Percentiles rank a stretch among this genome's conserved stretches.
phyloP scores from a whole-genome alignment of 2,329 filamentous ascomycete genomes.

The Fusarium veterinarium region DNA sequence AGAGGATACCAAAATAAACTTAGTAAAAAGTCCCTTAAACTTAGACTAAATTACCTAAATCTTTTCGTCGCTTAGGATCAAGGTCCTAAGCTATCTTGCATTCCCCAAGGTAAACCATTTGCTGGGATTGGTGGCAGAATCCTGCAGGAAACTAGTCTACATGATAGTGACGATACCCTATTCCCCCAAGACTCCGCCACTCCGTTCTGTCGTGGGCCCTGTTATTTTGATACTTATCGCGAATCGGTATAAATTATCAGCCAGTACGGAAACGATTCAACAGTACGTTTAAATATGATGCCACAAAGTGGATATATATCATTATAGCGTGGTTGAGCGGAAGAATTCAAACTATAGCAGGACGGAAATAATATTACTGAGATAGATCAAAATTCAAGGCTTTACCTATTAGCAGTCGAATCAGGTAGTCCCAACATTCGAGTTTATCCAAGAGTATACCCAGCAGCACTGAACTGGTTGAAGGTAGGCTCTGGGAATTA shows the following conservation, averaged over 20 bases:
- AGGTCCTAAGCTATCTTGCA: neutral
- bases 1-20: neutral
- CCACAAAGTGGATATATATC: neutral
- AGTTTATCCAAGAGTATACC: neutral
- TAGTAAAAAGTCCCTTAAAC: neutral
- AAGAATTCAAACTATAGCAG: neutral
- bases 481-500: neutral
- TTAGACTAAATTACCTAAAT: neutral
- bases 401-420: neutral
- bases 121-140: neutral
- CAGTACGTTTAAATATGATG: neutral
- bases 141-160: neutral
- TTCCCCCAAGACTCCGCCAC: neutral
- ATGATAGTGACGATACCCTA: neutral
- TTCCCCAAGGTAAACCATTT: neutral
- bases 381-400: neutral
- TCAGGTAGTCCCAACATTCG: neutral
- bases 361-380: neutral
- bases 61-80: neutral
- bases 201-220: neutral
- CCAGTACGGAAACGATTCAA: neutral
- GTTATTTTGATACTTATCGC: neutral
- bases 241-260: neutral
- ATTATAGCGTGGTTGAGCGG: neutral
- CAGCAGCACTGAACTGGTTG: neutral